Percentiles rank a stretch among this genome's conserved stretches.
phyloP scores from a whole-genome alignment of 805 yeast genomes.

The Nakazawaea wickerhamii region DNA sequence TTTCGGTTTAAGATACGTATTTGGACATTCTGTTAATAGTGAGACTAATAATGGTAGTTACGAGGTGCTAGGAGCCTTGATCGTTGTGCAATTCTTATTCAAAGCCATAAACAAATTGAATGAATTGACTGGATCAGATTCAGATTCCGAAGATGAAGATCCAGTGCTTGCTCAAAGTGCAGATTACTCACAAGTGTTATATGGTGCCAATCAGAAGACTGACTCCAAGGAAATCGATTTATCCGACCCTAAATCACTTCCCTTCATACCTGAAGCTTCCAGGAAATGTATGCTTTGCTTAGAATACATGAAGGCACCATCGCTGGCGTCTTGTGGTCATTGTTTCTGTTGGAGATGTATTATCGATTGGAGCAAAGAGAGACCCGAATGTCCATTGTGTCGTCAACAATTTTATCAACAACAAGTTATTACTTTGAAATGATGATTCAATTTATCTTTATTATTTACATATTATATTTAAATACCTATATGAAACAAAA shows the following conservation, averaged over 20 bases:
- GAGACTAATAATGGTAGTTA: constrained; percentile 52
- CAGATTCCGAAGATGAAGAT: constrained; percentile 13
- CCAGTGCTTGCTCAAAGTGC: constrained; percentile 6
- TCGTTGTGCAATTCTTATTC: constrained; percentile 47
- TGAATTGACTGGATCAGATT: constrained; percentile 19
- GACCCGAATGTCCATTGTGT: constrained; percentile 89
- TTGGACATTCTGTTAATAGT: constrained; percentile 54
- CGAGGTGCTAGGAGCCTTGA: constrained; percentile 64
- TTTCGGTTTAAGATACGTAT: constrained; percentile 74
- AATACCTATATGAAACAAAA: constrained; percentile 47
- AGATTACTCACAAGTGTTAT: not conserved
- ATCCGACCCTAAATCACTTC: constrained; percentile 48
- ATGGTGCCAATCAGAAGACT: constrained; percentile 5
- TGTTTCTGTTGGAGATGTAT: constrained; percentile 90
- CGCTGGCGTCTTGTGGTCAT: constrained; percentile 89
- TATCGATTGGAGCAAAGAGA: constrained; percentile 82
- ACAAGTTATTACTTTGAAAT: constrained; percentile 48
- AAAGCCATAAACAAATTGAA: constrained; percentile 33
- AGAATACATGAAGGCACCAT: constrained; percentile 72
- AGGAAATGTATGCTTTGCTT: constrained; percentile 83
- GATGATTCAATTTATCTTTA: constrained; percentile 2
- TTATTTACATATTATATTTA: constrained; percentile 15
- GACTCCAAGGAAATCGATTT: constrained; percentile 38
- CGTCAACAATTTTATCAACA: constrained; percentile 63
- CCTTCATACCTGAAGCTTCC: constrained; percentile 65